phyloP scores from a whole-genome alignment of 2,329 filamentous ascomycete species.

The Venturia carpophila region DNA sequence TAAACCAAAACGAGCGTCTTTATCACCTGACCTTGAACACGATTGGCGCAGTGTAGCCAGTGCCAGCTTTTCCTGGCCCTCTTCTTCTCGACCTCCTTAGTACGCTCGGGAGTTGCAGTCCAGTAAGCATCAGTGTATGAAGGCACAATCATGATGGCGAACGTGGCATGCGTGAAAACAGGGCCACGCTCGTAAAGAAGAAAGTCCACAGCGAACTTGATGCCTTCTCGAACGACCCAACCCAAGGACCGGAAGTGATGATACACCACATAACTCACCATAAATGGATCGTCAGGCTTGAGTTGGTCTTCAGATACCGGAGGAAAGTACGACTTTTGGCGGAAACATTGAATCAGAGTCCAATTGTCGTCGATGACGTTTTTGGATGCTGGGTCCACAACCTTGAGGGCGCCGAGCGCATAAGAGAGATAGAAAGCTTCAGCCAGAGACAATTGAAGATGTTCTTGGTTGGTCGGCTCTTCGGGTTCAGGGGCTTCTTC shows the following conservation, averaged over 20 bases:
- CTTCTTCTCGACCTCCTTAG: slow-evolving; percentile 28
- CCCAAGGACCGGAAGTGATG: slow-evolving; percentile 94
- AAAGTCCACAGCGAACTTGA: slow-evolving; percentile 93
- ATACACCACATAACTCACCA: slow-evolving; percentile 81
- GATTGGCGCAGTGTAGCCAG: slow-evolving; percentile 82
- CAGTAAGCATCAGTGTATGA: slow-evolving; percentile 71
- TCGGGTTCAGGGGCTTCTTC: neutral
- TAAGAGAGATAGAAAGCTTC: slow-evolving; percentile 89
- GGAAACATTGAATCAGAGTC: slow-evolving; percentile 46
- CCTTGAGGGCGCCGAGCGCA: slow-evolving; percentile 63
- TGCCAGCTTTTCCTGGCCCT: slow-evolving; percentile 51
- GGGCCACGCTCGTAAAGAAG: slow-evolving; percentile 90
- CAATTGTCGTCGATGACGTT: slow-evolving; percentile 49
- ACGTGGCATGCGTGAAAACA: slow-evolving; percentile 91
- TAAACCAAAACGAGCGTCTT: slow-evolving; percentile 88
- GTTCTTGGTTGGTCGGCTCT: slow-evolving; percentile 54
- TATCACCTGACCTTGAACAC: slow-evolving; percentile 80
- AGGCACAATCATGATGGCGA: slow-evolving; percentile 76
- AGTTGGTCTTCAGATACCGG: slow-evolving; percentile 32
- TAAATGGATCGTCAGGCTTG: slow-evolving; percentile 49
- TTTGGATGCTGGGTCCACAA: slow-evolving; percentile 27
- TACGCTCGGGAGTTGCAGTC: slow-evolving; percentile 44
- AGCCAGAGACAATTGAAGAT: slow-evolving; percentile 83
- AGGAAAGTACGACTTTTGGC: slow-evolving; percentile 63
- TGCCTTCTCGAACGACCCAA: slow-evolving; percentile 85